Conservation (phyloP, 345 rosid genomes). For the Reutealis trisperma region DNA sequence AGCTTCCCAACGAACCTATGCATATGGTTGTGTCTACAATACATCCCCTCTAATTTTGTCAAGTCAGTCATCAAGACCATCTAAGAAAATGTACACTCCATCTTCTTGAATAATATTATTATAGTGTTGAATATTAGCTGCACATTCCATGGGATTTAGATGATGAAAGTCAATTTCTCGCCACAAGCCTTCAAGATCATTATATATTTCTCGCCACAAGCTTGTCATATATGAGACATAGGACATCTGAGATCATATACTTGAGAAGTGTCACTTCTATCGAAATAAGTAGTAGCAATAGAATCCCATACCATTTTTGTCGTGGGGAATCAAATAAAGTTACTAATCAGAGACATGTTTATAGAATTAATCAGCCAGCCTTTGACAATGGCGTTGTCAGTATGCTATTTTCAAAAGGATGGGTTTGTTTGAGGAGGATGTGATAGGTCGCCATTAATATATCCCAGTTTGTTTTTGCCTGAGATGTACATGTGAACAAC, state of each 20-base stretch:
- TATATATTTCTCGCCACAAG: not conserved
- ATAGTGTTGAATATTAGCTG: too few relatives aligned
- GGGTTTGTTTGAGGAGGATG: not conserved
- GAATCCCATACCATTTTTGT: not conserved
- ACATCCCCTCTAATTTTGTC: not conserved
- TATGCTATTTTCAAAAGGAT: not conserved
- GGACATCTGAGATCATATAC: not conserved
- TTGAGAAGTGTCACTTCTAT: not conserved
- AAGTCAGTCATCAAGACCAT: not conserved
- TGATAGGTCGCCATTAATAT: not conserved
- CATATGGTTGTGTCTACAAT: not conserved
- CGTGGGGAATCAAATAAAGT: not conserved
- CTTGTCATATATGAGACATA: not conserved
- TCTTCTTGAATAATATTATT: not conserved
- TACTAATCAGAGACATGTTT: not conserved
- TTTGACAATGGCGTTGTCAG: not conserved
- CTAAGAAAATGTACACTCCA: not conserved
- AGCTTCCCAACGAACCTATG: not conserved
- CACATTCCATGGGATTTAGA: too few relatives aligned
- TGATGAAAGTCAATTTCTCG: not conserved
- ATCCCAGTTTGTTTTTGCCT: not conserved
- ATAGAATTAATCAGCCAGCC: not conserved
- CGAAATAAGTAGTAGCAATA: constrained; percentile 9
- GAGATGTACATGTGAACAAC: constrained; percentile 3
- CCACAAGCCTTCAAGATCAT: constrained; percentile 1